A percentile compares a stretch with the other conserved stretches of the same genome.
phyloP scores from a whole-genome alignment of 2,329 filamentous ascomycete genomes.

The Didymella sp. region DNA sequence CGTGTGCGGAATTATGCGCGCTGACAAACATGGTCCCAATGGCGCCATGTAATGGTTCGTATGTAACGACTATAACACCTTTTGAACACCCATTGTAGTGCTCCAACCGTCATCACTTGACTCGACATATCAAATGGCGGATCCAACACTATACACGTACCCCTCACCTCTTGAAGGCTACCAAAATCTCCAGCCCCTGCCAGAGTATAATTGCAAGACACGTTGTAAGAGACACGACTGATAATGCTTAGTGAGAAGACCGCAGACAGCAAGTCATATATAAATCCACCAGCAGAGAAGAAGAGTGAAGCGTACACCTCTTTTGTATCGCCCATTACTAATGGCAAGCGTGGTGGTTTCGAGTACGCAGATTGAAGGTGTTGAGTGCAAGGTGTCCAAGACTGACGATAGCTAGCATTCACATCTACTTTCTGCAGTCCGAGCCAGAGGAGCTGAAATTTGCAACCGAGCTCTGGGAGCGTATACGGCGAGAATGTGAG shows the following conservation, averaged over 20 bases:
- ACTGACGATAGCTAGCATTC: slow-evolving; percentile 57
- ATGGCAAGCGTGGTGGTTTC: slow-evolving; percentile 73
- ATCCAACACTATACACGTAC: slow-evolving; percentile 57
- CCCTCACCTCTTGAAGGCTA: slow-evolving; percentile 66
- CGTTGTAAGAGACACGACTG: slow-evolving; percentile 8
- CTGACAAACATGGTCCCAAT: slow-evolving; percentile 13
- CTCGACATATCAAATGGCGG: slow-evolving; percentile 44
- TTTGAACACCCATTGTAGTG: not conserved
- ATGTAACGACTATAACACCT: not conserved
- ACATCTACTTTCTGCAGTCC: slow-evolving; percentile 78
- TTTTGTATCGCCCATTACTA: slow-evolving; percentile 73
- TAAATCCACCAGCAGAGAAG: slow-evolving; percentile 68
- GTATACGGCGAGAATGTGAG: slow-evolving; percentile 80
- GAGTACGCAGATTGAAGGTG: slow-evolving; percentile 55
- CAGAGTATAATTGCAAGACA: slow-evolving; percentile 47
- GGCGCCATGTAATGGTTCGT: slow-evolving; percentile 5
- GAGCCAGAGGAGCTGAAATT: slow-evolving; percentile 69
- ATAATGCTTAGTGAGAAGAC: slow-evolving; percentile 59
- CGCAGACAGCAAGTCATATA: slow-evolving; percentile 78
- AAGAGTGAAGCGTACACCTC: slow-evolving; percentile 72
- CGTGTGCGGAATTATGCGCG: slow-evolving; percentile 13
- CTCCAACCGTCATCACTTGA: slow-evolving; percentile 2
- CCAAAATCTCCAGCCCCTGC: slow-evolving; percentile 62
- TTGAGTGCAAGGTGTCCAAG: no score
- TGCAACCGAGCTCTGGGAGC: slow-evolving; percentile 75